Evolutionary conservation across 495 filamentous ascomycete species (phyloP).

Genomic region (Echria macrotheca): DNA sequence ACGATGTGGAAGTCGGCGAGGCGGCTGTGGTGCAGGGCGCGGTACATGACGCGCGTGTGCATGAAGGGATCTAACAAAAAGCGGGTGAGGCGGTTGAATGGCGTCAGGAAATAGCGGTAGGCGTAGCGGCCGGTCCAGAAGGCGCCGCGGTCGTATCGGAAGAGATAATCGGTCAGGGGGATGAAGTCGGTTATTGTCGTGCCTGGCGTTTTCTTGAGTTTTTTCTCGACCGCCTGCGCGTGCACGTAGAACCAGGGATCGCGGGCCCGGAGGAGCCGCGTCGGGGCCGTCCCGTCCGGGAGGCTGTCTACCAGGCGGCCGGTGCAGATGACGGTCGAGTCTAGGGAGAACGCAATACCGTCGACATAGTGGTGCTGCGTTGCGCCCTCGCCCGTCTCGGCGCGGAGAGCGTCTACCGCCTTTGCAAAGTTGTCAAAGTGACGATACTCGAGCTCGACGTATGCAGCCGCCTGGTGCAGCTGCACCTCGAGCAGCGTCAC

Average conservation of each 20-base stretch:
- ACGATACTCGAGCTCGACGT: conserved; percentile 49
- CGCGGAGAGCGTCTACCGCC: conserved; percentile 6
- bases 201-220: neutral
- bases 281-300: conserved; percentile 23
- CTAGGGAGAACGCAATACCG: conserved; percentile 44
- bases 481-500: conserved; percentile 53
- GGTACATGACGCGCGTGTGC: conserved; percentile 55
- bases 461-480: conserved; percentile 45
- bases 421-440: conserved; percentile 6
- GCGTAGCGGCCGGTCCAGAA: conserved; percentile 54
- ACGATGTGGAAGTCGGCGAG: conserved; percentile 43
- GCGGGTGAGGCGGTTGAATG: conserved; percentile 50
- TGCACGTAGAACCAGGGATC: conserved; percentile 54
- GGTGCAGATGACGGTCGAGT: conserved; percentile 45
- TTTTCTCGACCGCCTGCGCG: conserved; percentile 20
- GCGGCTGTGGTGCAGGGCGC: conserved; percentile 47
- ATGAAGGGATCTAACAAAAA: conserved; percentile 48
- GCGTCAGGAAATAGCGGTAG: conserved; percentile 46
- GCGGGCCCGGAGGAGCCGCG: conserved; percentile 34
- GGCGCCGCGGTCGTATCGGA: conserved; percentile 56
- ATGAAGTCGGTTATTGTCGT: conserved; percentile 22
- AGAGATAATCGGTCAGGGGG: conserved; percentile 51
- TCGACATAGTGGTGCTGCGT: conserved; percentile 41
- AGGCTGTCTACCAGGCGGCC: conserved; percentile 41
- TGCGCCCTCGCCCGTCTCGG: conserved; percentile 16